These are phyloP conservation scores for Solanum habrochaites DNA, from an alignment of 257 asterid species.

Conservation along the genomic window DNA sequence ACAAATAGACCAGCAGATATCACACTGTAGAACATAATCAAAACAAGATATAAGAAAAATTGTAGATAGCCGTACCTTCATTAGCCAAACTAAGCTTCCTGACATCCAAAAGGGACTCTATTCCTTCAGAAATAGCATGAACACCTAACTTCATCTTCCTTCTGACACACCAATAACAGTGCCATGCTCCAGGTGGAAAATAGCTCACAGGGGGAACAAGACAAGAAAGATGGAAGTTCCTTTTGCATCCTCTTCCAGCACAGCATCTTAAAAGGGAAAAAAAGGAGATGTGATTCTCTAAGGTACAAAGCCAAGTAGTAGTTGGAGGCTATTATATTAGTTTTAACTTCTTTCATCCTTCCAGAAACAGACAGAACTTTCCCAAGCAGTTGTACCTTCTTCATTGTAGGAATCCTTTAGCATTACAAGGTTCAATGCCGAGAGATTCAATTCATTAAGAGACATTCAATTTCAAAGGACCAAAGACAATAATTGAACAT, in stretches of 20 bases:
- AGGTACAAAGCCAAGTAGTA: not conserved
- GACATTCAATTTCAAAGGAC: too few relatives aligned
- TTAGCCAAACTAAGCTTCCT: not conserved
- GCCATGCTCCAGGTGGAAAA: constrained; percentile 19
- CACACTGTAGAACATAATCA: not conserved
- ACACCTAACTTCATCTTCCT: constrained; percentile 20
- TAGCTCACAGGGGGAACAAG: constrained; percentile 11
- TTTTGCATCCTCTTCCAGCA: constrained; percentile 17
- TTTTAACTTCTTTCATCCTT: not conserved
- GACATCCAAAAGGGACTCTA: constrained; percentile 16
- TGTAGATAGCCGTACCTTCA: constrained; percentile 7
- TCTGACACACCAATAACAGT: constrained; percentile 14
- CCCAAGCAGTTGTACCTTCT: too few relatives aligned
- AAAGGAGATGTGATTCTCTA: not conserved
- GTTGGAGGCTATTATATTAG: not conserved
- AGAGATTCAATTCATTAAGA: too few relatives aligned
- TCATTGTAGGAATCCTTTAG: too few relatives aligned
- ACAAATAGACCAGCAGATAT: not conserved
- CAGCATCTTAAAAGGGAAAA: constrained; percentile 6
- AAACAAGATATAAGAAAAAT: not conserved
- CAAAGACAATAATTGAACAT: too few relatives aligned
- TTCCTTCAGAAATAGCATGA: constrained; percentile 17
- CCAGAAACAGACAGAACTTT: too few relatives aligned
- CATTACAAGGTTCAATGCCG: too few relatives aligned
- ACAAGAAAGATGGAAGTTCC: constrained; percentile 24